A percentile compares a stretch with the other conserved stretches of the same genome.
Conservation (phyloP, 1,284 basidiomycete genomes). For the Wallemia mellicola region DNA sequence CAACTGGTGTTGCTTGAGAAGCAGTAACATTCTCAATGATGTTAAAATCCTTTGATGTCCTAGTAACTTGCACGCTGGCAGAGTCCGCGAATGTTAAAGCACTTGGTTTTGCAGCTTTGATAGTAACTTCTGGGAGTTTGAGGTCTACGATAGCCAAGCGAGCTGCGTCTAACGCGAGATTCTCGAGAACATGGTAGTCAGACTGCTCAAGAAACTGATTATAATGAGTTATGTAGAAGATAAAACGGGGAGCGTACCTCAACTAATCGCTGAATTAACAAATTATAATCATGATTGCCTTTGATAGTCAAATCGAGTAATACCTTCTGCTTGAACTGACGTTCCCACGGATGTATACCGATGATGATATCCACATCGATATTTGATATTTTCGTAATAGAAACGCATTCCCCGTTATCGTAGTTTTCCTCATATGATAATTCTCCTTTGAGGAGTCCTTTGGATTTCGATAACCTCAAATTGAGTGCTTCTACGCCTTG, state of each 20-base stretch:
- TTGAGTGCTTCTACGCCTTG: conserved; percentile 3
- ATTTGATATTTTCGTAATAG: conserved; percentile 20
- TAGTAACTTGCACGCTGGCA: conserved; percentile 29
- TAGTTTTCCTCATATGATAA: background rate
- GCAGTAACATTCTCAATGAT: background rate
- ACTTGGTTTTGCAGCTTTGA: conserved; percentile 42
- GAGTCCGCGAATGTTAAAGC: conserved; percentile 39
- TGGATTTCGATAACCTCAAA: background rate
- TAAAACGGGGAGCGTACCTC: too few species aligned
- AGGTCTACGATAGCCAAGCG: conserved; percentile 7
- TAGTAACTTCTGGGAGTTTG: conserved; percentile 17
- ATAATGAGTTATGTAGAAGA: background rate
- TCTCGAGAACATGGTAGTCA: conserved; percentile 39
- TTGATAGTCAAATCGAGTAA: conserved; percentile 26
- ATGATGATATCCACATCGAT: conserved; percentile 31
- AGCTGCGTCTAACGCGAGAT: conserved; percentile 33
- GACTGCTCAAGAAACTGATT: conserved; percentile 19
- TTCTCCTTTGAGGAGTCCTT: background rate
- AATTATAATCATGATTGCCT: background rate
- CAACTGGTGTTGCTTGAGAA: conserved; percentile 16
- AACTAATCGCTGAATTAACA: too few species aligned
- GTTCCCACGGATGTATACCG: conserved; percentile 41
- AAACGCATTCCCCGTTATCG: background rate
- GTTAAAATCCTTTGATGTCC: conserved; percentile 8
- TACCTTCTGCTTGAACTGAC: conserved; percentile 36